Conservation (phyloP, 495 filamentous ascomycete genomes). For the Neurospora tetrasperma region DNA sequence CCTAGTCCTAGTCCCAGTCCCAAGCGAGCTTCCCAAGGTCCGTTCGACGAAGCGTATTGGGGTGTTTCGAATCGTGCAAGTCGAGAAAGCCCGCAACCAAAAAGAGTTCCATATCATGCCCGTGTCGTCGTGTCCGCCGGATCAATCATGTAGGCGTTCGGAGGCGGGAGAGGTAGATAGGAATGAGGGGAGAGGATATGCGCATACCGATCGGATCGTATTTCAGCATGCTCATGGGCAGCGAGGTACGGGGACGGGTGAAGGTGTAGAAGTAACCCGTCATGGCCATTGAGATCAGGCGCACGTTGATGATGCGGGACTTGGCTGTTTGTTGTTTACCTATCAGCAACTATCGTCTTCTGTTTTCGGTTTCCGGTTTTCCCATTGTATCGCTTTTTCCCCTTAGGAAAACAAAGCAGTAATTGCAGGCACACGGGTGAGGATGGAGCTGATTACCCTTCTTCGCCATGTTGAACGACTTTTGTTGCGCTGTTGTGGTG, state of each 20-base stretch:
- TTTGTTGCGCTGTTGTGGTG: not conserved
- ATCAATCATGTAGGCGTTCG: too few relatives aligned
- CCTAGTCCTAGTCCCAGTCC: not conserved
- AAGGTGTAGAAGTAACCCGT: slow-evolving; percentile 94
- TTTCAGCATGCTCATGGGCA: slow-evolving; percentile 93
- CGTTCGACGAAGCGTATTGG: not conserved
- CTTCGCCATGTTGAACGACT: slow-evolving; percentile 40
- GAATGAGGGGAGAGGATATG: too few relatives aligned
- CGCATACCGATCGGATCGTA: slow-evolving; percentile 93
- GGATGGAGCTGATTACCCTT: slow-evolving; percentile 29
- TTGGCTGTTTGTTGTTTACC: slow-evolving; percentile 51
- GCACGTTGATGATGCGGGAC: slow-evolving; percentile 83
- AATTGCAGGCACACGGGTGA: not conserved
- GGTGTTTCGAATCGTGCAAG: not conserved
- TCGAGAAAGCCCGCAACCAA: not conserved
- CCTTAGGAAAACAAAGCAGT: not conserved
- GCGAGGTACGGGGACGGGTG: slow-evolving; percentile 66
- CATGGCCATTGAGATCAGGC: slow-evolving; percentile 96
- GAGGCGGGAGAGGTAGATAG: too few relatives aligned
- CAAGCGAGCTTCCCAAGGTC: not conserved
- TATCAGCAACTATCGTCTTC: not conserved
- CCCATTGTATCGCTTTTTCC: not conserved
- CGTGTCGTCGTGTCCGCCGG: too few relatives aligned
- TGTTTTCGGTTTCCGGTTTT: not conserved
- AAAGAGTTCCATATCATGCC: too few relatives aligned